Evolutionary conservation across 352 stramenopile species (phyloP), one percentile per base, ranked within the genome.

Genomic region (Pythium coloratum): DNA sequence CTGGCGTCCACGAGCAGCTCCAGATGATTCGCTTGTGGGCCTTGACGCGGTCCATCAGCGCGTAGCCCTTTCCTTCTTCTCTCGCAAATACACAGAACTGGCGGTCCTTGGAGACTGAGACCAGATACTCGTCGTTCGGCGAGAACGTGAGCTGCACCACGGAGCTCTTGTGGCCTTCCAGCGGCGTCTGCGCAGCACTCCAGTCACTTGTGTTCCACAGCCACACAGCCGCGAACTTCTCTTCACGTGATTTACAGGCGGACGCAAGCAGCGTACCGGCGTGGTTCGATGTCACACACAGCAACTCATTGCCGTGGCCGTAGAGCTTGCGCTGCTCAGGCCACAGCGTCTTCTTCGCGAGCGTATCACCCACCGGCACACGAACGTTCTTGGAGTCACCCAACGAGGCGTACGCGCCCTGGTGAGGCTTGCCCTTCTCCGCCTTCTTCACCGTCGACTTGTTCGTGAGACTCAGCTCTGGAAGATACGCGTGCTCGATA

Each of bases 11-110:
- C 18, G 80, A 81, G 47, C 84, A 92, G 59, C 76, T 90, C 86
- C 86, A 94, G 49, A 94, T 88, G 40, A 92, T 94, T 6, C 86
- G 79, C 54, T 88, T 82, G 66, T 94, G 86, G 13, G 81, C 81
- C 70, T 90, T 92, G 38, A 85, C 65, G 8, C 70, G 74, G n/a
- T 82, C 61, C 7, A 72, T 49, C 9, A 91, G 72, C 10, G 50
- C 51, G 59, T 80, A 94, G 16, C 70, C 67, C 0, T 72, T 71
- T 18, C n/a, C 57, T 12, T 44, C 13, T 9, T 67, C 49, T 18
- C 62, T 72, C n/a, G 77, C 59, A 50, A 88, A 92, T 0, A 94
- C 57, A 60, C 84, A 92, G 13, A 92, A 78, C 18, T 92, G 82
- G 2, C 82, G 81, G 26, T 94, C 86, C 40, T 84, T 85, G 0